Percentiles rank a stretch among this genome's conserved stretches.
phyloP scores from a whole-genome alignment of 202 grass and related monocot species.

The Carex arenaria region DNA sequence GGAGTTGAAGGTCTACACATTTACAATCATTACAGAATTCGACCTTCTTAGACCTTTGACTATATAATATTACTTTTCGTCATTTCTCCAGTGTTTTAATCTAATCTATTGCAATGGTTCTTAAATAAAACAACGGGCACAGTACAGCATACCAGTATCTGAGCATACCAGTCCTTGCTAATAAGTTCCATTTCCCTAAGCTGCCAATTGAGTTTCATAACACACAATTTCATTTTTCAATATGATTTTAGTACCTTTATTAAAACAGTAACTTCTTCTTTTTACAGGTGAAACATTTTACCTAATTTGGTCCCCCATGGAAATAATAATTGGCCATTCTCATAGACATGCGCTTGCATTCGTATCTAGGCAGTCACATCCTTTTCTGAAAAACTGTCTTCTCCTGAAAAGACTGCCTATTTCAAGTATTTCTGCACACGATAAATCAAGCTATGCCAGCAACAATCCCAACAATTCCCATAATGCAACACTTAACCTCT shows the following conservation, averaged over 20 bases:
- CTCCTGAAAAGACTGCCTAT: slow-evolving; percentile 40
- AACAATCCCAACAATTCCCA: slow-evolving; percentile 25
- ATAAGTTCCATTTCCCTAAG: not conserved
- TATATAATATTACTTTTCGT: not conserved
- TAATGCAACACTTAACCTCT: slow-evolving; percentile 39
- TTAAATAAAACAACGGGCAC: not conserved
- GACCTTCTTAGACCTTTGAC: no score
- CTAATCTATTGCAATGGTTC: not conserved
- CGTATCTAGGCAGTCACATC: slow-evolving; percentile 53
- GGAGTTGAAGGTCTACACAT: not conserved
- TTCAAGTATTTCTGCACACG: slow-evolving; percentile 34
- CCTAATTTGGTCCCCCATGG: slow-evolving; percentile 23
- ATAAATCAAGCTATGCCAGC: slow-evolving; percentile 32
- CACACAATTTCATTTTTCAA: not conserved
- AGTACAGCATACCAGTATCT: not conserved
- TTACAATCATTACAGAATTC: not conserved
- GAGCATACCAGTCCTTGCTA: not conserved
- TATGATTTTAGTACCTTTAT: not conserved
- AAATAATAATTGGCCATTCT: slow-evolving; percentile 43
- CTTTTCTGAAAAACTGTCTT: slow-evolving; percentile 41
- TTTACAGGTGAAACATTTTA: not conserved
- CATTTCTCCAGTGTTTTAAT: not conserved
- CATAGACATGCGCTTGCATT: slow-evolving; percentile 63
- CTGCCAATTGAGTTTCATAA: not conserved
- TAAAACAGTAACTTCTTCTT: not conserved